Base-by-base conservation (phyloP, 768 basidiomycete genomes). In the Suillus clintonianus region DNA sequence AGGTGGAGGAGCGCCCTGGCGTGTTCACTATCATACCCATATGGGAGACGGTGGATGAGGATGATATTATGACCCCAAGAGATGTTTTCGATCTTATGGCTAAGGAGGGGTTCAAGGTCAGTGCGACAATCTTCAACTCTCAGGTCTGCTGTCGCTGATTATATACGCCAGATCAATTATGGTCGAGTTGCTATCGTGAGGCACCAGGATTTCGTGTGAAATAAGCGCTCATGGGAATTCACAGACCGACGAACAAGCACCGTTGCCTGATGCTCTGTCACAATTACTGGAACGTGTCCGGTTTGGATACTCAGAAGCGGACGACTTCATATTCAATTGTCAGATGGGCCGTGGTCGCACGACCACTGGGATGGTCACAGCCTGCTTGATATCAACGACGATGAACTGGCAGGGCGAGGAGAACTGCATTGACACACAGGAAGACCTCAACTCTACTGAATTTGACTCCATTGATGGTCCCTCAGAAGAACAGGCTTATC, bases 171-270 rank as follows among this genome's bases (percentile, higher is more conserved):
- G 89, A 91, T 97, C 59, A 86, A 95, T 70, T 95, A 95, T 71
- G 89, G 84, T 61, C 87, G 95, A n/a, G 85, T 96, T 27, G 91
- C 96, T 15, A 95, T 99, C 69, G 94, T 95, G 72, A 68, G 90
- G 79, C 19, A 57, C 27, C 51, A 58, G 17, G 56, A 42, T 42
- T 65, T 56, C 30, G 11, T 60, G 30, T 15, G 30, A 15, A 30
- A 22, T 47, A 37, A 62, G 42, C 10, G 15, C 34, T 9, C 11
- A 62, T 68, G 65, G 27, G 68, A 59, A 41, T n/a, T 58, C 66
- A n/a, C 68, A 96, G 93, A 98, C 95, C 9, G 97, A 99, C 69
- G 97, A 99, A 73, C 96, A 97, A 79, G 94, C 96, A 0, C 97
- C 97, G 0, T 82, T 99, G 19, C 97, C 97, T 0, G 91, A 83